A percentile compares a stretch with the other conserved stretches of the same genome.
Evolutionary conservation across 2,329 filamentous ascomycete genomes (phyloP).

Genomic region (Botrytis fabae): DNA sequence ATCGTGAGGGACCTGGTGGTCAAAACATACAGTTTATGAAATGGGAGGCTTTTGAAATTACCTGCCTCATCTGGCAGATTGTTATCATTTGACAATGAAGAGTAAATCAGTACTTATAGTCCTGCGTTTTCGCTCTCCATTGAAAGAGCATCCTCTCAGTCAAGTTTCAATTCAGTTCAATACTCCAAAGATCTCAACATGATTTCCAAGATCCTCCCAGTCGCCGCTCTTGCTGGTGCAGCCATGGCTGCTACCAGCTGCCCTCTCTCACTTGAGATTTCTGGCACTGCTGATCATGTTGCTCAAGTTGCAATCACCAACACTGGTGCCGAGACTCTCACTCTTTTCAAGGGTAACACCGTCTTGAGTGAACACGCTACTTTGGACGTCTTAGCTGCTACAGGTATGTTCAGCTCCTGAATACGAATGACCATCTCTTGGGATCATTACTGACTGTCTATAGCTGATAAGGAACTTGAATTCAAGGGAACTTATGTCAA

Average conservation of each 20-base stretch:
- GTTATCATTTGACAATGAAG: background rate
- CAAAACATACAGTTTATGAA: background rate
- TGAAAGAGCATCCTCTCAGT: background rate
- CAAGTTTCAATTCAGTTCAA: constrained; percentile 13
- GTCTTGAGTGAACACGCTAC: constrained; percentile 32
- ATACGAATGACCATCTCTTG: background rate
- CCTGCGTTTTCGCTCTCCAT: background rate
- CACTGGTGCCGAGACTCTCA: constrained; percentile 30
- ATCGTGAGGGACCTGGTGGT: background rate
- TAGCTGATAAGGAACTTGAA: constrained; percentile 29
- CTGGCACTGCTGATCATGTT: constrained; percentile 28
- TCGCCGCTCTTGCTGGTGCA: constrained; percentile 30
- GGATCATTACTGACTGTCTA: constrained; percentile 6
- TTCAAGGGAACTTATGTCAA: constrained; percentile 34
- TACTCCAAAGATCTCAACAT: constrained; percentile 25
- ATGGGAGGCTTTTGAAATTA: background rate
- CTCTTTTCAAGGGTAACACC: constrained; percentile 36
- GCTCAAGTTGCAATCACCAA: constrained; percentile 33
- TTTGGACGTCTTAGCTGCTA: constrained; percentile 29
- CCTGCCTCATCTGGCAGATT: constrained; percentile 7
- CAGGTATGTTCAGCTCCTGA: constrained; percentile 24
- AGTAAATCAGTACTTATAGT: constrained; percentile 8
- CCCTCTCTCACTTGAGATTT: constrained; percentile 33
- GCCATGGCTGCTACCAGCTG: constrained; percentile 31
- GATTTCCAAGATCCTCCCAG: constrained; percentile 32